phyloP scores from a whole-genome alignment of 345 rosid species.

The Citropsis articulata region DNA sequence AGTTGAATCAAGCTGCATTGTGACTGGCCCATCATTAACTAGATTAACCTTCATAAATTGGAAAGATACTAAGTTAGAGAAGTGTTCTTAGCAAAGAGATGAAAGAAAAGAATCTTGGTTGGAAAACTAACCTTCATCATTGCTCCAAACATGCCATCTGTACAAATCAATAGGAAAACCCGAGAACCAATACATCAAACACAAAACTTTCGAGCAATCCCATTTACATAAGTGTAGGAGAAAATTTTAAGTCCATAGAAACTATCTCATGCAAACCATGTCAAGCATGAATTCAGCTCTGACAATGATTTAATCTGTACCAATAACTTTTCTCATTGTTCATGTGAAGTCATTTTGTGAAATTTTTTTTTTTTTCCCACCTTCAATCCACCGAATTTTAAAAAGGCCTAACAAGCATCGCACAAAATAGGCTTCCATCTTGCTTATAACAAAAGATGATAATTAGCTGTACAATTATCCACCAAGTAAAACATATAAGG shows the following conservation, averaged over 20 bases:
- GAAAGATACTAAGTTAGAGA: neutral
- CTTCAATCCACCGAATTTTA: neutral
- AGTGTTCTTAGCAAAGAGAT: neutral
- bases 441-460: neutral
- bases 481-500: neutral
- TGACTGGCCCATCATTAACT: constrained; percentile 88
- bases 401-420: neutral
- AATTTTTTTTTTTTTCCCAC: neutral
- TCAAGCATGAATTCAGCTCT: neutral
- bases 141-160: constrained; percentile 86
- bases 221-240: neutral
- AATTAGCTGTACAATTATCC: neutral
- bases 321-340: neutral
- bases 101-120: neutral
- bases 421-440: neutral
- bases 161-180: neutral
- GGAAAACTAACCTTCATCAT: constrained; percentile 69
- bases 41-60: constrained; percentile 56
- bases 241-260: neutral
- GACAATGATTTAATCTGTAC: neutral
- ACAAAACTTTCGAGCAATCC: neutral
- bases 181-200: neutral
- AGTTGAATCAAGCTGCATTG: constrained; percentile 80
- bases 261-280: neutral
- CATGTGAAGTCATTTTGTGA: neutral